Evolutionary conservation across 495 filamentous ascomycete genomes (phyloP), one percentile per base, ranked within the genome.

Genomic region (Corynascus novoguineensis): DNA sequence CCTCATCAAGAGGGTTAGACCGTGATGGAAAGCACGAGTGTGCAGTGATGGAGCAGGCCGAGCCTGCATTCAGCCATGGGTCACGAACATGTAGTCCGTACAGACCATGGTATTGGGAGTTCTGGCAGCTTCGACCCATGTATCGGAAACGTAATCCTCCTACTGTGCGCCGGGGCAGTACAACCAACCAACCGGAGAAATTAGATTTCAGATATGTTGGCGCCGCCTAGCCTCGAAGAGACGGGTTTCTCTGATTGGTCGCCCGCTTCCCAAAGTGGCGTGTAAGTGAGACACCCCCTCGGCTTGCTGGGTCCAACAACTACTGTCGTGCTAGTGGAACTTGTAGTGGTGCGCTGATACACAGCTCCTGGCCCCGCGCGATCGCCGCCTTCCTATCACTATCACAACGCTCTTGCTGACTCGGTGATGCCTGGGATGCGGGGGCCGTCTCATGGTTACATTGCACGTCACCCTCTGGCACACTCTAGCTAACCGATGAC

Each of bases 251-350:
- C 3, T 37, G 29, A 50, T 34, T 50, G 47, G 47, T 25, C 17
- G 29, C 3, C 4, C 3, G 9, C 31, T 5, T 24, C 19, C 4
- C 29, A 29, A 11, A 6, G 47, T 15, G 31, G 47, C 47, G 31
- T 50, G 47, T 32, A 11, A 49, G 46, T 49, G 46, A 49, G 46
- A 49, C 46, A 49, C 12, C 14, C n/a, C 28, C n/a, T 34, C 28
- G 46, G 22, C 5, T 12, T 19, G 35, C 25, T 15, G 5, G 12
- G 44, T 4, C n/a, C n/a, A n/a, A n/a, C n/a, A n/a, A n/a, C n/a
- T n/a, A n/a, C n/a, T n/a, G n/a, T n/a, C n/a, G n/a, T n/a, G n/a
- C n/a, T n/a, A n/a, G n/a, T n/a, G n/a, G n/a, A n/a, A n/a, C n/a
- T n/a, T n/a, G n/a, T n/a, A n/a, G n/a, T n/a, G n/a, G n/a, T n/a